Conservation (phyloP, 345 rosid genomes). For the Linum lewisii region DNA sequence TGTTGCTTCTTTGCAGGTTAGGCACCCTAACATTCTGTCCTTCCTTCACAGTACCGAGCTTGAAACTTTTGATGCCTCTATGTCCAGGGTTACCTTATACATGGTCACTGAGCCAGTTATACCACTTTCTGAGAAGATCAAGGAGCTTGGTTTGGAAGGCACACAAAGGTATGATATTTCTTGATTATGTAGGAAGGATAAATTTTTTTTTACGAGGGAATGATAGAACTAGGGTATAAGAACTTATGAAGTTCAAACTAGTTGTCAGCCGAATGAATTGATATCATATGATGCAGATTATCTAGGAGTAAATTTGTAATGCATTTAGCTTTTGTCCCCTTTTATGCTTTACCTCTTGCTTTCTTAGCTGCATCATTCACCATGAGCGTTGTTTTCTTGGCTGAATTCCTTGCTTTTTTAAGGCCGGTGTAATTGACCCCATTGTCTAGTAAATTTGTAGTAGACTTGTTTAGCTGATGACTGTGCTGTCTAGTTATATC, state of each 20-base stretch:
- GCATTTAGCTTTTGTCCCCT: no score
- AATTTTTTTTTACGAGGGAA: background rate
- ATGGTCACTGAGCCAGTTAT: conserved; percentile 97
- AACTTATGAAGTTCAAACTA: background rate
- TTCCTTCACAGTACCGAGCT: conserved; percentile 94
- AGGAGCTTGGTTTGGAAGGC: conserved; percentile 83
- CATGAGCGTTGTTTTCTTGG: no score
- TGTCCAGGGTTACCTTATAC: conserved; percentile 65
- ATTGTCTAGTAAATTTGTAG: no score
- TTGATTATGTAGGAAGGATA: background rate
- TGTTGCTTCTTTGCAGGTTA: conserved; percentile 46
- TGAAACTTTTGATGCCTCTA: conserved; percentile 63
- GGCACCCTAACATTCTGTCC: conserved; percentile 92
- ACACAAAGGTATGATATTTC: conserved; percentile 55
- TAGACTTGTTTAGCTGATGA: no score
- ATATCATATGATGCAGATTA: no score
- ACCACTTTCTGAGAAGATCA: conserved; percentile 92
- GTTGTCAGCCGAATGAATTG: no score
- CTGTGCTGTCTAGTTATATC: background rate
- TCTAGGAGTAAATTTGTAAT: no score
- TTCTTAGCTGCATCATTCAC: no score
- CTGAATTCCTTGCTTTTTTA: no score
- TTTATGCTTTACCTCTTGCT: no score
- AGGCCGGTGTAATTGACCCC: no score
- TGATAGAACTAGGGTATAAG: background rate